Percentiles rank a stretch among this genome's conserved stretches.
Evolutionary conservation across 176 grass and related monocot genomes (phyloP).

Genomic region (Chloris gayana): DNA sequence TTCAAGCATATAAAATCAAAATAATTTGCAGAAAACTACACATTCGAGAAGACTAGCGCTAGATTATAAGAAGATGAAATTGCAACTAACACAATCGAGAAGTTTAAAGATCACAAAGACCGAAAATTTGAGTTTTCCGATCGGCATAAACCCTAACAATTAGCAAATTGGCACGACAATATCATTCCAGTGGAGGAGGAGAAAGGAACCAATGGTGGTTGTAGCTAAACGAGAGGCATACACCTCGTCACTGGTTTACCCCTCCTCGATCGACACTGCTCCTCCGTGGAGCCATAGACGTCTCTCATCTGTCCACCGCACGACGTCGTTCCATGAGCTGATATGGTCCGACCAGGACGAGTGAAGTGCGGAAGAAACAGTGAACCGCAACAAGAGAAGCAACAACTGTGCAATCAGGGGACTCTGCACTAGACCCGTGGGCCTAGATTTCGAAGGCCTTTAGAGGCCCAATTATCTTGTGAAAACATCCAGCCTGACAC

Average conservation of each 20-base stretch:
- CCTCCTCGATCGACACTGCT: not conserved
- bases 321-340: not conserved
- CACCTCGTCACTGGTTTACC: not conserved
- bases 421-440: not conserved
- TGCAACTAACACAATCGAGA: not conserved
- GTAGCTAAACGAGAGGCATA: not conserved
- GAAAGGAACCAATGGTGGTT: not conserved
- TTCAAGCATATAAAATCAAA: not conserved
- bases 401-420: not conserved
- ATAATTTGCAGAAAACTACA: not conserved
- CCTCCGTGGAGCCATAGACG: not conserved
- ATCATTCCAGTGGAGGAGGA: not conserved
- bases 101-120: not conserved
- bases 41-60: not conserved
- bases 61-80: not conserved
- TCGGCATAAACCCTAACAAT: constrained; percentile 7
- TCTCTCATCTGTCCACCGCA: not conserved
- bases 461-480: not conserved
- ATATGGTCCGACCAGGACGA: not conserved
- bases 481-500: too few species aligned
- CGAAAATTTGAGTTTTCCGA: not conserved
- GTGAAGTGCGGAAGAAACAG: not conserved
- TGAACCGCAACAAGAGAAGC: not conserved
- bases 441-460: not conserved
- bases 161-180: not conserved